Conservation (phyloP, 2,329 filamentous ascomycete species). For the Pseudogymnoascus sp. region DNA sequence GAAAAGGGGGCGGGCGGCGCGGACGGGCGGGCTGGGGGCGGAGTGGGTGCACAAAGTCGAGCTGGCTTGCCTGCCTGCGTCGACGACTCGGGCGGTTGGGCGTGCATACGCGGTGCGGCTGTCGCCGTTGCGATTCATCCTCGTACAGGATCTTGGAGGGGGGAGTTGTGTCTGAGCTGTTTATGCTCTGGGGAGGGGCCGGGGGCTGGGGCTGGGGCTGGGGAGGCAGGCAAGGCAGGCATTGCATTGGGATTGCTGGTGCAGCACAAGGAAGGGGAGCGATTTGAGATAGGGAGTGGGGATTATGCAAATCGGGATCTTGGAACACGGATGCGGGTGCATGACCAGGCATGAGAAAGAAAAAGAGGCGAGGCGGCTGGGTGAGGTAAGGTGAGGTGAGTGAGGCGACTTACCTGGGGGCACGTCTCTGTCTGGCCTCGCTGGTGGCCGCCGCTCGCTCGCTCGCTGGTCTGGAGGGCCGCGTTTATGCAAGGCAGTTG, state of each 20-base stretch:
- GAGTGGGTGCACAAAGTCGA: neutral
- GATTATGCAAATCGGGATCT: neutral
- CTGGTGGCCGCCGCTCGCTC: neutral
- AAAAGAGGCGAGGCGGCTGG: neutral
- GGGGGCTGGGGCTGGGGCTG: neutral
- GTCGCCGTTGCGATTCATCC: neutral
- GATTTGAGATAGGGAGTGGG: neutral
- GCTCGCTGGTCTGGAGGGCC: neutral
- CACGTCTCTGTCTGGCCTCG: neutral
- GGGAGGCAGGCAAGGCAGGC: too few relatives aligned
- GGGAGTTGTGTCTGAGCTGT: neutral
- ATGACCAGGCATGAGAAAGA: neutral
- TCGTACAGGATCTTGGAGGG: neutral
- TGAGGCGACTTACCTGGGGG: neutral
- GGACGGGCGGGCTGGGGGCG: neutral
- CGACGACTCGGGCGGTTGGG: neutral
- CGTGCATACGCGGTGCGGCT: neutral
- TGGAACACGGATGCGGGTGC: neutral
- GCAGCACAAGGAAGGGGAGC: neutral
- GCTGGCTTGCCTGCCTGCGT: neutral
- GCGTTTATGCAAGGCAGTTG: neutral
- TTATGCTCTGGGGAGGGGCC: neutral
- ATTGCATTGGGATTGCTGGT: neutral
- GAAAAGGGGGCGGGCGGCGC: neutral
- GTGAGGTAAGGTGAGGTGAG: neutral